Evolutionary conservation across 2,329 filamentous ascomycete species (phyloP).

Genomic region (Colletotrichum chrysophilum): DNA sequence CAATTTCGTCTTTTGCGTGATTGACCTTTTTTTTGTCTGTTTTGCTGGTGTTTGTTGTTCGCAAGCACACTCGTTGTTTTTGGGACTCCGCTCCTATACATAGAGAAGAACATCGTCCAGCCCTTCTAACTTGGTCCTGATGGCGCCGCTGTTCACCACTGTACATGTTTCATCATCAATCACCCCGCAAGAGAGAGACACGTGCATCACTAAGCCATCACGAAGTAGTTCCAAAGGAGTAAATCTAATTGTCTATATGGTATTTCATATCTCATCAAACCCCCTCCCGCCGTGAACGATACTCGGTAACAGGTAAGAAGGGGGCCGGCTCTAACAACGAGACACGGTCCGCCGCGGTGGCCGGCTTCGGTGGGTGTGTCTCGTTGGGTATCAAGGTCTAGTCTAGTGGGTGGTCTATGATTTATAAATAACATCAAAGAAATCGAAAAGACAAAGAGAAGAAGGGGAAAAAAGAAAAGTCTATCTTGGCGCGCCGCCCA

Average conservation of each 20-base stretch:
- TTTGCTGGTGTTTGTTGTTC: background rate
- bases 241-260: background rate
- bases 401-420: background rate
- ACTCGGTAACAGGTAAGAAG: background rate
- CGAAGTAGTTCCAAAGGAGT: background rate
- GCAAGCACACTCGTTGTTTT: too few relatives aligned
- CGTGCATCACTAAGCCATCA: rapidly evolving
- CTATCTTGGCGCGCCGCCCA: background rate
- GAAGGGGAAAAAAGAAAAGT: background rate
- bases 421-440: background rate
- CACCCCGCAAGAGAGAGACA: background rate
- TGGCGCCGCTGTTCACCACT: too few relatives aligned
- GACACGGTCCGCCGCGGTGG: background rate
- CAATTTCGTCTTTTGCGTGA: background rate
- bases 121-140: too few relatives aligned
- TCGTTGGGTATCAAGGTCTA: slow-evolving; percentile 10
- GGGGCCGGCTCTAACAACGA: background rate
- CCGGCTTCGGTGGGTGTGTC: background rate
- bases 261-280: background rate
- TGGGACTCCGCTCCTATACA: too few relatives aligned
- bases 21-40: background rate
- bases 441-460: background rate
- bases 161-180: too few relatives aligned
- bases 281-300: background rate
- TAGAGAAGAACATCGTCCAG: too few relatives aligned